Base-by-base conservation (phyloP, 1,284 basidiomycete genomes). In the Sanghuangporus weigelae region DNA sequence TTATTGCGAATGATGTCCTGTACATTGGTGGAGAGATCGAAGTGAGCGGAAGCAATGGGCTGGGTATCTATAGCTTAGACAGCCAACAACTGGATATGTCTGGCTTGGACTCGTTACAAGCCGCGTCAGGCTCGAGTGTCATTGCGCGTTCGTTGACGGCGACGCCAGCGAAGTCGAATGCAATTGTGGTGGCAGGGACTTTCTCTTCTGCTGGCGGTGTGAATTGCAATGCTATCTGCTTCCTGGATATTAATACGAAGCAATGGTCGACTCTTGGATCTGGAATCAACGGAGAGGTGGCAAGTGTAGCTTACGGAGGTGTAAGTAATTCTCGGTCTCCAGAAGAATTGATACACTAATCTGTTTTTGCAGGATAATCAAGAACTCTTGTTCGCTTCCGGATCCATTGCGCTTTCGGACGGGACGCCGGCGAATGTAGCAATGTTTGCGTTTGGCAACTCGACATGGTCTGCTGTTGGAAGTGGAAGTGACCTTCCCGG, bases 21-120 rank as follows among this genome's bases (percentile, higher is more conserved):
- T 96, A 86, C 73, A 79, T 96, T 49, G 95, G 93, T 3, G 95
- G 95, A 31, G 81, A 92, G 68, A 91, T 94, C 68, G 84, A 83
- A 7, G 72, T 92, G 42, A 67, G 78, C 35, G 79, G 83, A 54
- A 76, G 79, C 67, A 79, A 74, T 68, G 91, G 85, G 26, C 81
- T 96, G 57, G 86, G 90, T 3, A 76, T 90, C 53, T 96, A 95
- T 71, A 83, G 96, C 71, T 81, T 97, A 19, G 73, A 76, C 12
- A 73, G 74, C 40, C 80, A 84, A 66, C 71, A 77, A 40, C 94
- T 90, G 90, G 76, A 83, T 63, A 76, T 79, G 14, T 75, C 78
- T 42, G 79, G 77, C n/a, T 73, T 88, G 42, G 84, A 86, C 64
- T 72, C 85, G 1, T 75, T 94, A 36, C 82, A 84, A 72, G 76